A percentile compares a stretch with the other conserved stretches of the same genome.
phyloP scores from a whole-genome alignment of 1,284 basidiomycete species.

The Cryptococcus amylolentus region DNA sequence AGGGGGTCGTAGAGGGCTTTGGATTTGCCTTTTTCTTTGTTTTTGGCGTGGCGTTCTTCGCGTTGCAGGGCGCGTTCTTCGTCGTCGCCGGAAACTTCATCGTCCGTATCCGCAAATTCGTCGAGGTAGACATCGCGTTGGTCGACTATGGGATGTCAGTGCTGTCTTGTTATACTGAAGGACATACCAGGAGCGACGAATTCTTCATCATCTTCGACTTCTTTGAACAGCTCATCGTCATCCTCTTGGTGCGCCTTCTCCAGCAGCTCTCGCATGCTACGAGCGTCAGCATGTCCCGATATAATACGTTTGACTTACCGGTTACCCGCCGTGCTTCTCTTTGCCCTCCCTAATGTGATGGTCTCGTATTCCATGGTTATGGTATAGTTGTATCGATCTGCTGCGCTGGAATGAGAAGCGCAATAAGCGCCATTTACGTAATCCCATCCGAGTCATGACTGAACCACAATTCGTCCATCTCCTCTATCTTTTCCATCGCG shows the following conservation, averaged over 20 bases:
- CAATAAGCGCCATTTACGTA: neutral
- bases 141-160: constrained; percentile 26
- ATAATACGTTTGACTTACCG: constrained; percentile 24
- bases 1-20: constrained; percentile 13
- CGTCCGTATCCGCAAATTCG: constrained; percentile 48
- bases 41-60: constrained; percentile 24
- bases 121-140: constrained; percentile 43
- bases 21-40: constrained; percentile 36
- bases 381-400: neutral
- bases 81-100: constrained; percentile 39
- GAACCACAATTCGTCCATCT: neutral
- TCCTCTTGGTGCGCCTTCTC: constrained; percentile 47
- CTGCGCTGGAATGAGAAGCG: too few species aligned
- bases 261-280: constrained; percentile 47
- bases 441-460: neutral
- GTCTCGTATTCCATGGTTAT: constrained; percentile 25
- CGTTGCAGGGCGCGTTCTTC: constrained; percentile 28
- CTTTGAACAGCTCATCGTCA: constrained; percentile 41
- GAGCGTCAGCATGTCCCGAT: neutral
- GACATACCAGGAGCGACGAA: constrained; percentile 41
- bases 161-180: neutral
- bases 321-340: constrained; percentile 46
- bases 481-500: neutral
- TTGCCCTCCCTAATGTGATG: constrained; percentile 37
- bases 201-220: constrained; percentile 44